Percentiles rank a stretch among this genome's conserved stretches.
phyloP scores from a whole-genome alignment of 2,329 filamentous ascomycete genomes.

The Penicillium decumbens region DNA sequence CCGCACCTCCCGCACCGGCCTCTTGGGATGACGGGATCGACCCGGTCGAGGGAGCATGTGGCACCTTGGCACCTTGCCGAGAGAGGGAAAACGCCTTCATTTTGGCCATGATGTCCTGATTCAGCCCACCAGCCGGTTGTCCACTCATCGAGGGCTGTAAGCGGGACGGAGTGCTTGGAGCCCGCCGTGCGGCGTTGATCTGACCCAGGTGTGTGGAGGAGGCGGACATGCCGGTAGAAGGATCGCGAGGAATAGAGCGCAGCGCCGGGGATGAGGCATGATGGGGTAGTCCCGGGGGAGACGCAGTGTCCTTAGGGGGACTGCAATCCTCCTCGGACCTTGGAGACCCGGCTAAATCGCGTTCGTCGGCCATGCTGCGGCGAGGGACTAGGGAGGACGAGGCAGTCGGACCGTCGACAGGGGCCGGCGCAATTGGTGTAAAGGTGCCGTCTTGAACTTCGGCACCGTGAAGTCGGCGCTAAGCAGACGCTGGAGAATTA shows the following conservation, averaged over 20 bases:
- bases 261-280: slow-evolving; percentile 27
- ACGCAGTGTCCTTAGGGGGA: slow-evolving; percentile 49
- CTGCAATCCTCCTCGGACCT: slow-evolving; percentile 3
- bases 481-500: background rate
- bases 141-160: slow-evolving; percentile 33
- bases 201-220: slow-evolving; percentile 82
- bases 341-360: slow-evolving; percentile 13
- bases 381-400: slow-evolving; percentile 7
- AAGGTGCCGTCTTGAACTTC: slow-evolving; percentile 15
- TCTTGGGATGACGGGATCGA: slow-evolving; percentile 25
- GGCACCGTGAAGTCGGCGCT: slow-evolving; percentile 14
- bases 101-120: slow-evolving; percentile 62
- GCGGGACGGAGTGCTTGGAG: slow-evolving; percentile 24
- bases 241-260: slow-evolving; percentile 21
- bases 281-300: slow-evolving; percentile 32
- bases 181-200: slow-evolving; percentile 62
- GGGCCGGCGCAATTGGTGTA: slow-evolving; percentile 18
- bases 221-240: slow-evolving; percentile 57
- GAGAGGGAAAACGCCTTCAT: slow-evolving; percentile 67
- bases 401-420: slow-evolving; percentile 18
- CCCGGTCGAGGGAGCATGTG: slow-evolving; percentile 34
- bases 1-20: slow-evolving; percentile 25
- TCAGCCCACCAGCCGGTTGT: slow-evolving; percentile 48
- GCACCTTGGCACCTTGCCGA: slow-evolving; percentile 54
- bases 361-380: slow-evolving; percentile 13